Conservation (phyloP, 2,329 filamentous ascomycete species). For the Aureobasidium sp. region DNA sequence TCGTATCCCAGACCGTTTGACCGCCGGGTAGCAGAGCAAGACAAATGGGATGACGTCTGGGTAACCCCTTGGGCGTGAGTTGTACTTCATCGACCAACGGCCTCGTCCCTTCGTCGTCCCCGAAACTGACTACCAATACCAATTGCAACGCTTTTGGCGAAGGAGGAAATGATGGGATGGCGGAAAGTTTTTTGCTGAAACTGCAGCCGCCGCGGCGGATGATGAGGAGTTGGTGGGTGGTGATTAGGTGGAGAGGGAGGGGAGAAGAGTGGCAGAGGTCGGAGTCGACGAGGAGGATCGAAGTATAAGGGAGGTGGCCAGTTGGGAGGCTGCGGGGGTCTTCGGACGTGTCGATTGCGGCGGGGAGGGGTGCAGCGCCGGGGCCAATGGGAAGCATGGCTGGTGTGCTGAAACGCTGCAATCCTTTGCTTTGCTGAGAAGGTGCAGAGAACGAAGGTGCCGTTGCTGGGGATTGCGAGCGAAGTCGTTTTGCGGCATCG, state of each 20-base stretch:
- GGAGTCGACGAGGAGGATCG: conserved; percentile 60
- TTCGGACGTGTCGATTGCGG: conserved; percentile 23
- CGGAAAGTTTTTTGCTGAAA: conserved; percentile 74
- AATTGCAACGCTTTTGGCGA: conserved; percentile 60
- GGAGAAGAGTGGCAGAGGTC: conserved; percentile 51
- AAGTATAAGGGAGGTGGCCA: conserved; percentile 36
- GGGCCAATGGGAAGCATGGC: conserved; percentile 51
- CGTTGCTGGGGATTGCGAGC: conserved; percentile 23
- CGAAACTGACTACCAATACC: conserved; percentile 67
- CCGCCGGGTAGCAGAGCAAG: conserved; percentile 78
- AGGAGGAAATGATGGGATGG: conserved; percentile 67
- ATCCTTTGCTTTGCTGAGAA: background rate
- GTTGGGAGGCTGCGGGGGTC: conserved; percentile 40
- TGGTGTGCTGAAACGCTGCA: conserved; percentile 36
- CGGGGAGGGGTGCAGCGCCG: conserved; percentile 62
- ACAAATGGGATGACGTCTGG: conserved; percentile 64
- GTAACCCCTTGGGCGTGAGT: conserved; percentile 60
- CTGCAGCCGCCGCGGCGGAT: conserved; percentile 76
- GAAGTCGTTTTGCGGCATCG: conserved; percentile 11
- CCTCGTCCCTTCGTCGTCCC: conserved; percentile 44
- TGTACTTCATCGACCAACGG: conserved; percentile 74
- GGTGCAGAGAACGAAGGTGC: conserved; percentile 12
- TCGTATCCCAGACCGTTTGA: conserved; percentile 55
- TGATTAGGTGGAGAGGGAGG: conserved; percentile 46
- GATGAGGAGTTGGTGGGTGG: conserved; percentile 67